Evolutionary conservation across 169 alveolate species (phyloP), one percentile per base, ranked within the genome.

Genomic region (Cystoisospora suis): DNA sequence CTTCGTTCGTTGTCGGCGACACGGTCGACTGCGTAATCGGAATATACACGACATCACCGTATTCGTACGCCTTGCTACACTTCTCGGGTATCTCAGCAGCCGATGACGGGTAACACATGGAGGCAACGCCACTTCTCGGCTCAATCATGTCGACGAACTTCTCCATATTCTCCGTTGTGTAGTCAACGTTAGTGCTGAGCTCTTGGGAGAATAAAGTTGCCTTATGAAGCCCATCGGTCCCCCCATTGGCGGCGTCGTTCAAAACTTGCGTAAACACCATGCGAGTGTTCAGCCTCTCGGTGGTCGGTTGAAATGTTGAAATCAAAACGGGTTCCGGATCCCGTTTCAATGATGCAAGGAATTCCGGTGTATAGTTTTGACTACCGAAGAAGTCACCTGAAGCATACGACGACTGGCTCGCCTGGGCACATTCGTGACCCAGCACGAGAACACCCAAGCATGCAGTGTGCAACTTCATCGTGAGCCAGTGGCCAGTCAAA

Each of bases 1-100:
- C 83, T 38, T 72, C 83, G 42, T 34, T 38, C 7, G 83, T 72
- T 2, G 83, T 72, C 1, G 83, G 83, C 27, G 83, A 27, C 34
- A 40, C 56, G 53, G 47, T 38, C 27, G 83, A 72, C 7, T 53
- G 49, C 27, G 83, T 72, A 36, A 72, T 72, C 7, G 83, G 83
- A 40, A 72, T 38, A 34, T 72, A 72, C 9, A 72, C 83, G 45
- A 56, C 23, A 40, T 72, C 83, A 29, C 83, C 83, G 27, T 72
- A 72, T 38, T 72, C 83, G 56, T 72, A 72, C 58, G 83, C 83
- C 42, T 72, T 72, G 56, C 83, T 72, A 56, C 83, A 72, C 42
- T 72, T 72, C 34, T 34, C 83, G 42, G 83, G 83, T 34, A 72
- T 72, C 42, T 72, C 83, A 23, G 46, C 3, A 29, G 83, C 83